Base-by-base conservation (phyloP, 805 yeast species). In the Kurtzmaniella fragi region DNA sequence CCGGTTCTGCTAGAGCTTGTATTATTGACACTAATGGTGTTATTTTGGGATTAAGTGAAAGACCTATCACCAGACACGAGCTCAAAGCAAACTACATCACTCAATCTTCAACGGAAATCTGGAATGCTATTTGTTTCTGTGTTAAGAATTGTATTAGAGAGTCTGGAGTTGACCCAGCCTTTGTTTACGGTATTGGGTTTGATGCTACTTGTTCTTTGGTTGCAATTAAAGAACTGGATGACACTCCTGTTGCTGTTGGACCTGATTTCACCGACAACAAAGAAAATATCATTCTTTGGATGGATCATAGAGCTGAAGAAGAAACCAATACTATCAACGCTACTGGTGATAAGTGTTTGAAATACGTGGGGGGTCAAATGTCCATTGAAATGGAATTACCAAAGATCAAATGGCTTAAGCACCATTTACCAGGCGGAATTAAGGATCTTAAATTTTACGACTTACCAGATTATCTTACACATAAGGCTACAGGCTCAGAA, bases 321-420 rank as follows among this genome's bases (percentile, higher is more conserved):
- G 96, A 91, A 57, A 89, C 96, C 11, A 67, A 78, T 40, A 76
- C 69, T 41, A 89, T 93, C 59, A 91, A 91, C 62, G 77, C 82
- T 31, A 84, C 96, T 0, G 74, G 75, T 28, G 95, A 88, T 55
- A 78, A 77, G 54, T 78, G 86, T 42, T 72, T 93, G 54, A 84
- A 86, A 58, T 93, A 87, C 58, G 98, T 93, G 14, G 99, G 99
- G 42, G 98, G 98, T 14, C 82, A 81, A 52, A 91, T 93, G 97
- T 89, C 97, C 37, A 84, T 93, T 54, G 99, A 91, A 62, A 93
- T 93, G 98, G 98, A 93, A 58, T 73, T 93, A 48, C 99, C 99
- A 44, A 93, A 93, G 64, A 89, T 88, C 67, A 85, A 86, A 66
- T 93, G 99, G 99, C 74, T 93, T 55, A 91, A 91, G 59, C 82